Conservation (phyloP, 2,329 filamentous ascomycete genomes). For the Colletotrichum liaoningense region DNA sequence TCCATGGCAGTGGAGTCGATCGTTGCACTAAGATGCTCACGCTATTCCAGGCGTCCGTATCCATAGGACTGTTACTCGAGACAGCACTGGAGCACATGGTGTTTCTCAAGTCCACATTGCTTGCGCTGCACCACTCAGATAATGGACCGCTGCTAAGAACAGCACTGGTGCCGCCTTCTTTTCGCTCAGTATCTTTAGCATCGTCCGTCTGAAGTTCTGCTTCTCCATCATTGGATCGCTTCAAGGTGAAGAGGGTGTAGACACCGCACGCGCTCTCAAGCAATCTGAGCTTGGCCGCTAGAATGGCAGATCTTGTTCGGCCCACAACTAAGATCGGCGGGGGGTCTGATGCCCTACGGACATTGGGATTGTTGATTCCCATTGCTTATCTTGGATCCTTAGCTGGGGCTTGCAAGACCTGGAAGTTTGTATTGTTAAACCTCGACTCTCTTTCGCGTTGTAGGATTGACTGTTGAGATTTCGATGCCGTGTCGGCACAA, state of each 20-base stretch:
- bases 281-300: conserved; percentile 6
- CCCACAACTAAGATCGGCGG: conserved; percentile 14
- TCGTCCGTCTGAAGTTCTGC: background rate
- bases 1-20: background rate
- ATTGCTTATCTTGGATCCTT: background rate
- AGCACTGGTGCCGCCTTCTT: background rate
- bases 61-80: no score
- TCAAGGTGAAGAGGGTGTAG: background rate
- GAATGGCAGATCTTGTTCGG: conserved; percentile 22
- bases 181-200: background rate
- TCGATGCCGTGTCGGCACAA: background rate
- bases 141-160: conserved; percentile 3
- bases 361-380: background rate
- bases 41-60: no score
- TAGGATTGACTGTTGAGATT: background rate
- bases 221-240: background rate
- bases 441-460: background rate
- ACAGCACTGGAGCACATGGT: background rate
- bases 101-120: background rate
- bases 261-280: conserved; percentile 8
- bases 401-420: background rate
- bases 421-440: background rate
- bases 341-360: background rate
- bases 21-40: background rate
- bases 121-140: background rate